These are phyloP conservation scores for Colletotrichum zoysiae DNA, from an alignment of 2,329 filamentous ascomycete species.

Conservation along the genomic window DNA sequence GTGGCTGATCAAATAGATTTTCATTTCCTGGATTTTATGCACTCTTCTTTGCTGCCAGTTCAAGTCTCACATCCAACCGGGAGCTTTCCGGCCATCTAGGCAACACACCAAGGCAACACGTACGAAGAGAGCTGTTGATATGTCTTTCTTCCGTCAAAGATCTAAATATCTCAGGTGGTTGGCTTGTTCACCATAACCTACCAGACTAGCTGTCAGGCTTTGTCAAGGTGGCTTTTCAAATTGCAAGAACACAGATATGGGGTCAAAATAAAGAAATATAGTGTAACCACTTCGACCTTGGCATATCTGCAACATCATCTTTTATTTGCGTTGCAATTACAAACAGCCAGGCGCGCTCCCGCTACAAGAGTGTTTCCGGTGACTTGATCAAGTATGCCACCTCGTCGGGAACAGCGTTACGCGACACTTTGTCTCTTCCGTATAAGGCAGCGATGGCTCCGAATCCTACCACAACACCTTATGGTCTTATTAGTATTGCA, in stretches of 20 bases:
- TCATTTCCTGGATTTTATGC: neutral
- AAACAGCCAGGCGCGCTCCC: neutral
- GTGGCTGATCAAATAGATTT: neutral
- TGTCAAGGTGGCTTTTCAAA: neutral
- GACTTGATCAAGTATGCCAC: no score
- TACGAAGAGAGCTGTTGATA: neutral
- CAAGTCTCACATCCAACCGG: neutral
- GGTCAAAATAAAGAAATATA: neutral
- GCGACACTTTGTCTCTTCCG: neutral
- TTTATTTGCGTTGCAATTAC: neutral
- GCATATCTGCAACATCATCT: neutral
- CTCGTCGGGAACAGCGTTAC: neutral
- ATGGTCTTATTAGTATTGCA: neutral
- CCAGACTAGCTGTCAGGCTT: neutral
- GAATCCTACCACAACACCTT: neutral
- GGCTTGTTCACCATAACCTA: constrained; percentile 6
- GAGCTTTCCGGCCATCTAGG: neutral
- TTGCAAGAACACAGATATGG: neutral
- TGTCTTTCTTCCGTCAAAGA: neutral
- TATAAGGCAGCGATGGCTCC: neutral
- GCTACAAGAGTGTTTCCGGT: constrained; percentile 5
- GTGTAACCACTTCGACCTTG: neutral
- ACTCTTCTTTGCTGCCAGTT: no score
- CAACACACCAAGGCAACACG: neutral
- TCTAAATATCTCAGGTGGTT: neutral